These are phyloP conservation scores for Rutstroemia sp. DNA, from an alignment of 2,329 filamentous ascomycete species.

Conservation along the genomic window DNA sequence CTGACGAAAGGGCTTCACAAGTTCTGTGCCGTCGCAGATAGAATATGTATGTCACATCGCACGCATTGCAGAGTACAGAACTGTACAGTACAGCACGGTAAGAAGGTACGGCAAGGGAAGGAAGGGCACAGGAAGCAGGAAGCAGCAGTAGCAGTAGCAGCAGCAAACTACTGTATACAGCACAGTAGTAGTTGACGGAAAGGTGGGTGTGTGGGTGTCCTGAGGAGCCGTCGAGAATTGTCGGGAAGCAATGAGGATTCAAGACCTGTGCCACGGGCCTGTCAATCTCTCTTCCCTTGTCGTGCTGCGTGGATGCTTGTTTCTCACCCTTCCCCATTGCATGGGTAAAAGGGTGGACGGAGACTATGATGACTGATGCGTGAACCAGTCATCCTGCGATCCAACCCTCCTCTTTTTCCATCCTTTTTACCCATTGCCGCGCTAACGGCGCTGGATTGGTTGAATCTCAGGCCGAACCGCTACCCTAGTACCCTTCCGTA, in stretches of 20 bases:
- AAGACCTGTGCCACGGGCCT: background rate
- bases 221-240: too few relatives aligned
- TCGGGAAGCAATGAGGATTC: too few relatives aligned
- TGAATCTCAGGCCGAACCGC: background rate
- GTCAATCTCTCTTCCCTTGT: background rate
- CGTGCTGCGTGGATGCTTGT: background rate
- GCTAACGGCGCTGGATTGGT: conserved; percentile 1
- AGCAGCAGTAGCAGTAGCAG: background rate
- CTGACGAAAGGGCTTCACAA: background rate
- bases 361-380: background rate
- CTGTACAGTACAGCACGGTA: background rate
- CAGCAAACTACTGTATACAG: background rate
- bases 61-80: background rate
- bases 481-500: background rate
- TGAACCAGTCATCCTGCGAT: conserved; percentile 1
- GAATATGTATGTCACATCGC: background rate
- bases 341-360: background rate
- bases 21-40: background rate
- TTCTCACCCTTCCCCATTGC: background rate
- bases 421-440: background rate
- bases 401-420: background rate
- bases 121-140: background rate
- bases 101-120: background rate
- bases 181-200: too few relatives aligned
- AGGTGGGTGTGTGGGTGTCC: too few relatives aligned